These are phyloP conservation scores for Oxyria digyna DNA, from an alignment of 148 eudicot species.

Conservation along the genomic window DNA sequence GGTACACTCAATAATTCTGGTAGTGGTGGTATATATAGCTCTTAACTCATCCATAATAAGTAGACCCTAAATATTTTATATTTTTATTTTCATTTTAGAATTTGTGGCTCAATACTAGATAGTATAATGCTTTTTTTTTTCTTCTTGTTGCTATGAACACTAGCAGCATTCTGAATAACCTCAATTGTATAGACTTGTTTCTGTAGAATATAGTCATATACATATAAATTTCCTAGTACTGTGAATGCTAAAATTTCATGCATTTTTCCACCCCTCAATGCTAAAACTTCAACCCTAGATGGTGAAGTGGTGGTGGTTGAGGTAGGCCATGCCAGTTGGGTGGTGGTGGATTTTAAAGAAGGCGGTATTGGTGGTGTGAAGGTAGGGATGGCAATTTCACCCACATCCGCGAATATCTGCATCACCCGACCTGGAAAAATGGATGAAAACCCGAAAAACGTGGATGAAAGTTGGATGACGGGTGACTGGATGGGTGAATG, in stretches of 20 bases:
- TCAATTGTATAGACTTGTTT: background rate
- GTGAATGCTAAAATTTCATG: background rate
- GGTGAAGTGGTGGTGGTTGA: slow-evolving; percentile 17
- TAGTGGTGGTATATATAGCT: background rate
- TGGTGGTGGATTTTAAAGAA: background rate
- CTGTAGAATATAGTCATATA: background rate
- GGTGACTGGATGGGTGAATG: too few species aligned
- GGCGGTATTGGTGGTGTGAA: background rate
- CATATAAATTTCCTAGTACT: background rate
- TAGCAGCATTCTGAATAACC: background rate
- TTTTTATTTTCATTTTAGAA: background rate
- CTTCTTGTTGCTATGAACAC: background rate
- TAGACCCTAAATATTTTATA: background rate
- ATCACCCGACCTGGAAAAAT: too few species aligned
- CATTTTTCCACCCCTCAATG: background rate
- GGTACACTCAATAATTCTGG: background rate
- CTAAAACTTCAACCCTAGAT: too few species aligned
- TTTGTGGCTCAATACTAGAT: background rate
- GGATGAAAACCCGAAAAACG: too few species aligned
- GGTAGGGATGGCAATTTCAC: too few species aligned
- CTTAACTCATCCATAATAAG: background rate
- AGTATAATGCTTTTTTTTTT: background rate
- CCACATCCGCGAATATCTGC: too few species aligned
- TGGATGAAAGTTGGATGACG: too few species aligned
- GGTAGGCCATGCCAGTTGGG: background rate